Conservation (phyloP, 2,329 filamentous ascomycete species). For the Penicillium rolfsii region DNA sequence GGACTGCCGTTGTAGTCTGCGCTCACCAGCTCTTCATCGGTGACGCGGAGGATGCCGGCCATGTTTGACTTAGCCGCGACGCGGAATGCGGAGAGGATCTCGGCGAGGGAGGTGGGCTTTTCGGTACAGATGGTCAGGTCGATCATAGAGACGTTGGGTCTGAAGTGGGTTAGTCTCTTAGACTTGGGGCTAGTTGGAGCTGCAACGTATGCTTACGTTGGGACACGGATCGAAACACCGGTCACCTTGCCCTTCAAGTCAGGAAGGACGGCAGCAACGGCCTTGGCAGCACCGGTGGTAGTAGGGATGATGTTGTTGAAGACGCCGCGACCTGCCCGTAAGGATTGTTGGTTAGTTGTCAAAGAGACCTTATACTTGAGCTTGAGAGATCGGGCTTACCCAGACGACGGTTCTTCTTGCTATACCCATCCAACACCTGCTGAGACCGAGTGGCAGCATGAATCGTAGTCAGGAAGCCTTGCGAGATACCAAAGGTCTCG, state of each 20-base stretch:
- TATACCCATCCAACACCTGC: slow-evolving; percentile 40
- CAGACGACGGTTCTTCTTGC: slow-evolving; percentile 39
- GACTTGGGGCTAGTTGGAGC: no score
- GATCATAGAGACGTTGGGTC: slow-evolving; percentile 88
- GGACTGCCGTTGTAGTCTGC: slow-evolving; percentile 83
- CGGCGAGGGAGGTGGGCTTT: slow-evolving; percentile 62
- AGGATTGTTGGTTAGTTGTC: neutral
- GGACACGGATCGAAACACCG: slow-evolving; percentile 94
- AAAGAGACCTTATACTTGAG: neutral
- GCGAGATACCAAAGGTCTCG: slow-evolving; percentile 34
- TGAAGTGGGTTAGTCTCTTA: slow-evolving; percentile 9
- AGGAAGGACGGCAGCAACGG: slow-evolving; percentile 94
- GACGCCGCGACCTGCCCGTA: slow-evolving; percentile 72
- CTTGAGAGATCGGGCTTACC: slow-evolving; percentile 19
- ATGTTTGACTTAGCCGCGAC: slow-evolving; percentile 46
- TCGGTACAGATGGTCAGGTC: slow-evolving; percentile 85
- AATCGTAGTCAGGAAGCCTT: slow-evolving; percentile 39
- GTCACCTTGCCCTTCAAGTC: slow-evolving; percentile 92
- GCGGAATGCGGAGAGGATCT: slow-evolving; percentile 33
- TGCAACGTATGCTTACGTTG: slow-evolving; percentile 56
- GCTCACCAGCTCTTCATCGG: slow-evolving; percentile 88
- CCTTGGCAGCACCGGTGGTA: slow-evolving; percentile 93
- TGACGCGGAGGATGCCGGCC: slow-evolving; percentile 77
- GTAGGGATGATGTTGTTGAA: slow-evolving; percentile 96
- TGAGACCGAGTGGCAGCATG: slow-evolving; percentile 39